Evolutionary conservation across 352 stramenopile species (phyloP).

Genomic region (Phytopythium chamaehyphon): DNA sequence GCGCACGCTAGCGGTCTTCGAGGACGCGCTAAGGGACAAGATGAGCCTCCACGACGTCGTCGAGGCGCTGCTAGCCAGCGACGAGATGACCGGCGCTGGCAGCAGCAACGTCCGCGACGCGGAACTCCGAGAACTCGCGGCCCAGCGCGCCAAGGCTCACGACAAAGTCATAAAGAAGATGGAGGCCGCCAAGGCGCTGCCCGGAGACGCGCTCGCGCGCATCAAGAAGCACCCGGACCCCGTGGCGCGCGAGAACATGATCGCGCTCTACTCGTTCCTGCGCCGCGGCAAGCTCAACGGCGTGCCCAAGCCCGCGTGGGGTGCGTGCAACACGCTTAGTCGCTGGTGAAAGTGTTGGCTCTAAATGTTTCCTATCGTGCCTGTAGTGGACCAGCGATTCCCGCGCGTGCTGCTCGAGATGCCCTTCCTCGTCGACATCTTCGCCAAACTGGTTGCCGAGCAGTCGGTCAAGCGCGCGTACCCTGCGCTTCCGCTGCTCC

Average conservation of each 20-base stretch:
- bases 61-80: constrained; percentile 66
- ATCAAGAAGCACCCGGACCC: constrained; percentile 79
- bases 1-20: constrained; percentile 34
- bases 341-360: neutral
- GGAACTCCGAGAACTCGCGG: constrained; percentile 36
- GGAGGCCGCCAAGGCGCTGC: constrained; percentile 60
- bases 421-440: constrained; percentile 77
- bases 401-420: constrained; percentile 70
- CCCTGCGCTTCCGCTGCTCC: constrained; percentile 42
- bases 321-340: constrained; percentile 18
- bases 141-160: constrained; percentile 54
- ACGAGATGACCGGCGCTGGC: constrained; percentile 61
- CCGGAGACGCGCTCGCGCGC: constrained; percentile 46
- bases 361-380: neutral
- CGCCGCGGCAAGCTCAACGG: constrained; percentile 63
- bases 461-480: constrained; percentile 70
- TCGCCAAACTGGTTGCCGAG: constrained; percentile 52
- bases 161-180: constrained; percentile 84
- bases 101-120: constrained; percentile 17
- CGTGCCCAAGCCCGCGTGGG: constrained; percentile 61
- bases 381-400: constrained; percentile 53
- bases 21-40: constrained; percentile 53
- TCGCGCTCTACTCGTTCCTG: constrained; percentile 77
- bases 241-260: constrained; percentile 75
- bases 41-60: constrained; percentile 82